Evolutionary conservation across 129 eudicot genomes (phyloP).

Genomic region (Chrysanthemum lavandulifolium): DNA sequence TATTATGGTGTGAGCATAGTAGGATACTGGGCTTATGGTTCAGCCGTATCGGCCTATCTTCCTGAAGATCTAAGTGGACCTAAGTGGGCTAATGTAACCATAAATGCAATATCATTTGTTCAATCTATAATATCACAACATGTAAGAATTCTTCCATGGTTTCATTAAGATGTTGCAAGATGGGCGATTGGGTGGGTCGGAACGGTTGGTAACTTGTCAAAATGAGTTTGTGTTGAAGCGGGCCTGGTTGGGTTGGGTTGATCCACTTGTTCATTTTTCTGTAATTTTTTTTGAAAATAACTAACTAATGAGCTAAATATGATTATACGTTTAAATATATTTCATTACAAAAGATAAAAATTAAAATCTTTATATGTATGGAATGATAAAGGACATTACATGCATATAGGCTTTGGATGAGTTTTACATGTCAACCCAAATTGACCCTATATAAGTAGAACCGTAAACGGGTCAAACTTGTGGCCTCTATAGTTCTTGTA

Average conservation of each 20-base stretch:
- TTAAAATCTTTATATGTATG: too few species aligned
- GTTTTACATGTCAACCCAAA: too few species aligned
- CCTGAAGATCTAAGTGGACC: slow-evolving; percentile 50
- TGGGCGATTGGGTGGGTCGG: not conserved
- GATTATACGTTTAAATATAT: too few species aligned
- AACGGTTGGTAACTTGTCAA: not conserved
- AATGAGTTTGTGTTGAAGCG: not conserved
- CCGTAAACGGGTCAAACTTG: too few species aligned
- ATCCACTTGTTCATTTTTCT: not conserved
- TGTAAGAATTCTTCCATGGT: slow-evolving; percentile 32
- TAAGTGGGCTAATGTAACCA: slow-evolving; percentile 52
- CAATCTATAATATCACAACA: slow-evolving; percentile 59
- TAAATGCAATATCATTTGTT: slow-evolving; percentile 39
- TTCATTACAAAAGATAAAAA: too few species aligned
- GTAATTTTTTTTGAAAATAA: too few species aligned
- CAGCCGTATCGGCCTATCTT: slow-evolving; percentile 43
- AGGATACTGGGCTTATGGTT: slow-evolving; percentile 61
- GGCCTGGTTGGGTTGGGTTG: not conserved
- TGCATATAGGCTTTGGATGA: too few species aligned
- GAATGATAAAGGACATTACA: too few species aligned
- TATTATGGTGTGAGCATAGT: slow-evolving; percentile 55
- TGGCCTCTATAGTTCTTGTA: not conserved
- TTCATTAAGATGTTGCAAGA: not conserved
- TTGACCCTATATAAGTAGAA: not conserved
- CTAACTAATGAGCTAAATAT: too few species aligned